Evolutionary conservation across 768 basidiomycete species (phyloP), one percentile per base, ranked within the genome.

Genomic region (Boletus subparvulus): DNA sequence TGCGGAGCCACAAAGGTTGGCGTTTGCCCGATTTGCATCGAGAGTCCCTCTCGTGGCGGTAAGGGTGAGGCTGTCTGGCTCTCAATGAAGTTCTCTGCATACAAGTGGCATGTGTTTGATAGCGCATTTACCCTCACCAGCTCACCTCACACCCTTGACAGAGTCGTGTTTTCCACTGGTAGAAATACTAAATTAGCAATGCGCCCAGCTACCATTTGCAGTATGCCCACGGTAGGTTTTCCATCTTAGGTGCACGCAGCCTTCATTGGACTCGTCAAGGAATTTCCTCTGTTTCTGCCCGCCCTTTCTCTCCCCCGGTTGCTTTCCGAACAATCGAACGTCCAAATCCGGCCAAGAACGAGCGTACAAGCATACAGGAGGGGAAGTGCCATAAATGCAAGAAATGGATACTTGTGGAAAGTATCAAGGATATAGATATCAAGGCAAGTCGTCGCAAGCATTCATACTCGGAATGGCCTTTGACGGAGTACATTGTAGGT

Each of bases 371-470:
- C 28, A 78, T 92, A 56, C 75, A 81, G 43, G 83, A 93, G 62
- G 92, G 90, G 3, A 83, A 80, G 62, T 94, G 92, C 62, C 90
- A 93, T 74, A 83, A 82, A 62, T 94, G 92, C 71, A 65, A 69
- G 24, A 82, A 80, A 60, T 94, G 91, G 90, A 73, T 91, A 19
- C 70, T 80, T 1, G 73, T 92, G 6, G 85, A 92, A 65, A 87
- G 89, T 9, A 71, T 88, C 53, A 92, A 92, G 73, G 80, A 84
- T 61, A 78, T 88, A 50, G 84, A 88, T 47, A 80, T 82, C 53
- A 91, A 92, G 80, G 89, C 84, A 50, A 58, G 33, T 48, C 12
- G 10, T 39, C 1, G 6, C 8, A 28, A 7, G n/a, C 16, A 1
- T 52, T 50, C 40, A 17, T 7, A 13, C 3, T 37, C 17, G 30